These are phyloP conservation scores for Xylaria sp. DNA, from an alignment of 2,329 filamentous ascomycete genomes.

Conservation along the genomic window DNA sequence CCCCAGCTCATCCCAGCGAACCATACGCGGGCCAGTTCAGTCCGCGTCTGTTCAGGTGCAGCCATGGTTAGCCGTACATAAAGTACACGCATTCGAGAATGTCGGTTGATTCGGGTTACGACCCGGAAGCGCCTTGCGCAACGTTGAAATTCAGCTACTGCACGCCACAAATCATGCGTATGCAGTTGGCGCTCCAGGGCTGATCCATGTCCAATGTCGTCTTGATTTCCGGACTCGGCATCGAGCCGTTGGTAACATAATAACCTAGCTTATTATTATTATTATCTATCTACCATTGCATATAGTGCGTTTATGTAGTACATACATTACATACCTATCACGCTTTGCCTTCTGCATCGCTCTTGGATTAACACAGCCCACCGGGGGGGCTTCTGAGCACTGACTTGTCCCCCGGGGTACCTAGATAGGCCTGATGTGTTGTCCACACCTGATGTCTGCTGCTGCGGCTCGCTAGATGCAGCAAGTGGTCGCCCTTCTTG, in stretches of 20 bases:
- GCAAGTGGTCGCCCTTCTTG: background rate
- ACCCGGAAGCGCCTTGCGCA: background rate
- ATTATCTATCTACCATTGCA: too few species aligned
- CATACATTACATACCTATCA: too few species aligned
- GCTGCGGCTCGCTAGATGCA: background rate
- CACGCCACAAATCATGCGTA: background rate
- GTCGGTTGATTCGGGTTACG: conserved; percentile 1
- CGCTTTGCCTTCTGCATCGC: too few species aligned
- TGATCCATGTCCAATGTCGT: background rate
- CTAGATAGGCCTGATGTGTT: background rate
- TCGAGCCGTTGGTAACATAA: background rate
- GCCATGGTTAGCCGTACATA: background rate
- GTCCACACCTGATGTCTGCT: background rate
- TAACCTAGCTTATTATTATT: too few species aligned
- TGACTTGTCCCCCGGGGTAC: too few species aligned
- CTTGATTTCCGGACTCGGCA: conserved; percentile 1
- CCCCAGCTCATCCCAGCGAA: too few species aligned
- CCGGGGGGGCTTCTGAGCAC: too few species aligned
- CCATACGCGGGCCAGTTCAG: background rate
- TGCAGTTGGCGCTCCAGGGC: background rate
- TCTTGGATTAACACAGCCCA: background rate
- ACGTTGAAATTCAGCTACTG: background rate
- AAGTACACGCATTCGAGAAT: background rate
- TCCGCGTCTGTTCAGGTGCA: background rate
- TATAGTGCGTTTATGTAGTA: too few species aligned